Conservation (phyloP, 164 flowering plant genomes). For the Aristolochia fimbriata region DNA sequence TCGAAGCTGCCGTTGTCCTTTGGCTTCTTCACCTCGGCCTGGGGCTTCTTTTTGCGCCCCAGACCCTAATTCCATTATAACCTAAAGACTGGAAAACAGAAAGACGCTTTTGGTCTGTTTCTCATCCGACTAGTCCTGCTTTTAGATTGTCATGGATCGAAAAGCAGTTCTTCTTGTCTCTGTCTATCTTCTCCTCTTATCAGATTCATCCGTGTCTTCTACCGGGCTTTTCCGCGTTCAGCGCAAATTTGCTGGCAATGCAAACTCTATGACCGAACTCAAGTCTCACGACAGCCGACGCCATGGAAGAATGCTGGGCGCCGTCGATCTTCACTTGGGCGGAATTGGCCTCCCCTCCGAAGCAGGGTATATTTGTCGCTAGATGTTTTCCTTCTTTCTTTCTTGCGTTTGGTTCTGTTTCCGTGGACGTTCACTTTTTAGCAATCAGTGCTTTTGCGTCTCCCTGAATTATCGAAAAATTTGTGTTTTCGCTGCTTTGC, state of each 20-base stretch:
- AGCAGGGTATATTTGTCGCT: conserved; percentile 36
- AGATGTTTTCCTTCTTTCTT: background rate
- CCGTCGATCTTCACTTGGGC: conserved; percentile 64
- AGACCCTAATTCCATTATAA: too few relatives aligned
- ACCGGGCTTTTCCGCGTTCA: conserved; percentile 40
- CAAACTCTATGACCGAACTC: conserved; percentile 28
- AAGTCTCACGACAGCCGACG: conserved; percentile 48
- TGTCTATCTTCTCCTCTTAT: conserved; percentile 5
- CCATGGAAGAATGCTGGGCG: conserved; percentile 43
- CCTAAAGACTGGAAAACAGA: too few relatives aligned
- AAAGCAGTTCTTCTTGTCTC: background rate
- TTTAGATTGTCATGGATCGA: too few relatives aligned
- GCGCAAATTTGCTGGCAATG: conserved; percentile 40
- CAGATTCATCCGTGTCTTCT: background rate
- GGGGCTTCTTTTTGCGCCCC: too few relatives aligned
- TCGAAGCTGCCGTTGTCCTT: too few relatives aligned
- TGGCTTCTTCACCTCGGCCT: too few relatives aligned
- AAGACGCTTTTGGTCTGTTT: too few relatives aligned
- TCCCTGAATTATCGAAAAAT: background rate
- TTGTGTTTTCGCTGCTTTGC: background rate
- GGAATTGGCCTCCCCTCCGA: conserved; percentile 55
- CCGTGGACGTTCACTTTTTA: background rate
- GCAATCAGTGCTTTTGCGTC: background rate
- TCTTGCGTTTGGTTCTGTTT: background rate
- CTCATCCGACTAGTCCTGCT: too few relatives aligned